Evolutionary conservation across 495 filamentous ascomycete genomes (phyloP), one percentile per base, ranked within the genome.

Genomic region (Aspergillus sclerotioniger): DNA sequence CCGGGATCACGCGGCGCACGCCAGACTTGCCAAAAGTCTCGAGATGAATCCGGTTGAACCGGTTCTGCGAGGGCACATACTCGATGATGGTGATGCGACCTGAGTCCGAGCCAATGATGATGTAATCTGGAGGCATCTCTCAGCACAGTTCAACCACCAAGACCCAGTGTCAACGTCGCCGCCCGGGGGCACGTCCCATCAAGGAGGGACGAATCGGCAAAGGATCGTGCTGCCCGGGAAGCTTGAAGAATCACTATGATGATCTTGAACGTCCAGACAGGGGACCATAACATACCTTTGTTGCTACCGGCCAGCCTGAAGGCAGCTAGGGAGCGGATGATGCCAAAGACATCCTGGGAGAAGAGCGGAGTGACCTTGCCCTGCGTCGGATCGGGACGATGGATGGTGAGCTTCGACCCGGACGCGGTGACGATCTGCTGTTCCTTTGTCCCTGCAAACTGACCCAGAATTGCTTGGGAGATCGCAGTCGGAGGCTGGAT

Each of bases 11-110:
- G 53, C 95, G 84, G 33, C 95, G 87, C 19, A 96, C 83, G n/a
- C 94, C 95, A 12, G 92, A 96, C 71, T 98, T 98, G 50, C 95
- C 95, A 67, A 96, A 99, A 3, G 95, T 99, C 75, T 99, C 95
- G 33, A 95, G 82, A 66, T 97, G 92, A 58, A 98, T 83, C 16
- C 90, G 84, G 63, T 87, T 88, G 72, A 98, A 96, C 54, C 85
- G 84, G 69, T 97, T 96, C 69, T 91, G 85, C 8, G 88, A 84
- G 12, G 90, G 88, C 17, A 91, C 79, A 71, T 96, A 99, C 72
- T 99, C 92, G 70, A 97, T 80, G 69, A 96, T 90, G 20, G 91
- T 87, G 63, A 98, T 94, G 16, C 93, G 90, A 61, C 95, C 95
- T 31, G 92, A 96, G 72, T 99, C 95, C 21, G 92, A 93, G 21